These are phyloP conservation scores for Candolleomyces efflorescens DNA, from an alignment of 768 basidiomycete species.

Conservation along the genomic window DNA sequence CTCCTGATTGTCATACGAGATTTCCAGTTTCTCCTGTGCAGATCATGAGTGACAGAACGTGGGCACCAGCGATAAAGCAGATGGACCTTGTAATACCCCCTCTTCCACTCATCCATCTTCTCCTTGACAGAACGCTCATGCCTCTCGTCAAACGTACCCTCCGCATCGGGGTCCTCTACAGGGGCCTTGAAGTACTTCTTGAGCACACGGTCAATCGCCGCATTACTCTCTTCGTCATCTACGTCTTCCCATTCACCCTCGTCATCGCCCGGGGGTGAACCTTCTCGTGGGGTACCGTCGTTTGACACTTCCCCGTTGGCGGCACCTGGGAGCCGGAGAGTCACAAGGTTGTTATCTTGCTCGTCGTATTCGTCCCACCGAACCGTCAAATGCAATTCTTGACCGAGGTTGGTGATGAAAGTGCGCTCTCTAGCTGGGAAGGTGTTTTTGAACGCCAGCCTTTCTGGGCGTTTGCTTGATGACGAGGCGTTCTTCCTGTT, in stretches of 20 bases:
- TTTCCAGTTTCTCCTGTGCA: constrained; percentile 77
- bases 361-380: constrained; percentile 96
- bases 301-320: constrained; percentile 22
- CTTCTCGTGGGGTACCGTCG: constrained; percentile 11
- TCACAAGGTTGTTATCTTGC: constrained; percentile 72
- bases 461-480: constrained; percentile 30
- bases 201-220: constrained; percentile 79
- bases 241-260: constrained; percentile 51
- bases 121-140: constrained; percentile 68
- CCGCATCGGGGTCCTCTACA: constrained; percentile 65
- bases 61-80: background rate
- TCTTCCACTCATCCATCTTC: constrained; percentile 94
- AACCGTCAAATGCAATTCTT: constrained; percentile 70
- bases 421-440: constrained; percentile 77
- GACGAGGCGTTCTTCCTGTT: constrained; percentile 29
- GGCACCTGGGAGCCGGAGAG: constrained; percentile 55
- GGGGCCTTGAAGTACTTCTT: constrained; percentile 86
- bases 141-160: constrained; percentile 73
- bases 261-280: constrained; percentile 23
- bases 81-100: constrained; percentile 77
- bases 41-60: background rate
- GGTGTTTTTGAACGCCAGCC: constrained; percentile 67
- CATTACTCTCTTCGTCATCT: constrained; percentile 59
- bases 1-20: constrained; percentile 67
- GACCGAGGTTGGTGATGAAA: constrained; percentile 74